Conservation (phyloP, 768 basidiomycete genomes). For the Mycena vulgaris region DNA sequence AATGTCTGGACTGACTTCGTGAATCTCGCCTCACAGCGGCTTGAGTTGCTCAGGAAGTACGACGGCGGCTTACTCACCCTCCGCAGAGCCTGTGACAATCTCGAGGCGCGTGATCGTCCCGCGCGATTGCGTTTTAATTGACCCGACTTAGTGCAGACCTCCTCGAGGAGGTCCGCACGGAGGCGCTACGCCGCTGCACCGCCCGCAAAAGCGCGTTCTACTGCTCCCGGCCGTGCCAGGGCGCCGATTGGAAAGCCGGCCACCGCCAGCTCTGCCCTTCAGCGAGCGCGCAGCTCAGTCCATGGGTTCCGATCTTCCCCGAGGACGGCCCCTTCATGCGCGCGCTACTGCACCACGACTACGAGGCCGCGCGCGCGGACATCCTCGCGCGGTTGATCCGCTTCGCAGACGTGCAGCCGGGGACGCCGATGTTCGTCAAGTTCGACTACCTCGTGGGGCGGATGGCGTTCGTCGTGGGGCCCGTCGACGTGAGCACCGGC, state of each 20-base stretch:
- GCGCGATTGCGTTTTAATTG: neutral
- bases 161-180: neutral
- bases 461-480: neutral
- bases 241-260: conserved; percentile 12
- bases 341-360: conserved; percentile 21
- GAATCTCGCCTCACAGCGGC: conserved; percentile 2
- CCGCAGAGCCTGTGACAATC: conserved; percentile 11
- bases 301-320: too few relatives aligned
- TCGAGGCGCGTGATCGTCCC: conserved; percentile 1
- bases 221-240: conserved; percentile 22
- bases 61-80: conserved; percentile 3
- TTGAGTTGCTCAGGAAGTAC: conserved; percentile 9
- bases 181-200: neutral
- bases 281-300: conserved; percentile 5
- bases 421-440: neutral
- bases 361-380: neutral
- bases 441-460: conserved; percentile 21
- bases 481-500: neutral
- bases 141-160: conserved; percentile 3
- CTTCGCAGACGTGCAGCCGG: neutral
- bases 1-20: conserved; percentile 9
- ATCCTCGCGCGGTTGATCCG: neutral
- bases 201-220: conserved; percentile 22
- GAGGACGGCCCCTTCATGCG: conserved; percentile 16
- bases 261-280: conserved; percentile 23